These are phyloP conservation scores for Pouteria campechiana DNA, from an alignment of 179 eudicot species.

Conservation along the genomic window DNA sequence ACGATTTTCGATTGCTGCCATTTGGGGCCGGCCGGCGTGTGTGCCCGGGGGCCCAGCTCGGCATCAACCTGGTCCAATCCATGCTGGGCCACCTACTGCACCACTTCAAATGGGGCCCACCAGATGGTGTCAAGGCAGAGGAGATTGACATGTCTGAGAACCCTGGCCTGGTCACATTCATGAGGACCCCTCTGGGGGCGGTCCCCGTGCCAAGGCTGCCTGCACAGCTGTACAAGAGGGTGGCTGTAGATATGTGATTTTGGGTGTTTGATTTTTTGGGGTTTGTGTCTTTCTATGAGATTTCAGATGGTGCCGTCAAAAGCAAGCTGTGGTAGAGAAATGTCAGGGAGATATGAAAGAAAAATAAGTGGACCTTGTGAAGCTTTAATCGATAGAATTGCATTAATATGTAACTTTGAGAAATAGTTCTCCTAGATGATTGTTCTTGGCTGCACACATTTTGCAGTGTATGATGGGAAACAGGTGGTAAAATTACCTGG, in stretches of 20 bases:
- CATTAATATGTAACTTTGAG: too few relatives aligned
- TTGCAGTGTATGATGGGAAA: too few relatives aligned
- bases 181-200: constrained; percentile 38
- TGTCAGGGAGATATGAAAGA: too few relatives aligned
- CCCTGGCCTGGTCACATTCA: constrained; percentile 37
- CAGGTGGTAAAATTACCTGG: too few relatives aligned
- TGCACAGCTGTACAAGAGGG: constrained; percentile 18
- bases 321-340: too few relatives aligned
- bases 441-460: too few relatives aligned
- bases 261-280: too few relatives aligned
- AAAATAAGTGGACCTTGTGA: too few relatives aligned
- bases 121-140: constrained; percentile 28
- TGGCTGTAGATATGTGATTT: constrained; percentile 11
- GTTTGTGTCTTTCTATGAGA: too few relatives aligned
- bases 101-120: constrained; percentile 45
- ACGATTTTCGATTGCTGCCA: constrained; percentile 50
- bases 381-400: too few relatives aligned
- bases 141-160: constrained; percentile 52
- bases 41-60: constrained; percentile 59
- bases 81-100: constrained; percentile 59
- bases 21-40: constrained; percentile 60
- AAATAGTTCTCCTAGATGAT: too few relatives aligned
- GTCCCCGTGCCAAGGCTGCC: constrained; percentile 46
- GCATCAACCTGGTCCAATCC: constrained; percentile 42
- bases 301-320: too few relatives aligned